phyloP scores from a whole-genome alignment of 1,284 basidiomycete genomes.

The Phellinidium pouzarii region DNA sequence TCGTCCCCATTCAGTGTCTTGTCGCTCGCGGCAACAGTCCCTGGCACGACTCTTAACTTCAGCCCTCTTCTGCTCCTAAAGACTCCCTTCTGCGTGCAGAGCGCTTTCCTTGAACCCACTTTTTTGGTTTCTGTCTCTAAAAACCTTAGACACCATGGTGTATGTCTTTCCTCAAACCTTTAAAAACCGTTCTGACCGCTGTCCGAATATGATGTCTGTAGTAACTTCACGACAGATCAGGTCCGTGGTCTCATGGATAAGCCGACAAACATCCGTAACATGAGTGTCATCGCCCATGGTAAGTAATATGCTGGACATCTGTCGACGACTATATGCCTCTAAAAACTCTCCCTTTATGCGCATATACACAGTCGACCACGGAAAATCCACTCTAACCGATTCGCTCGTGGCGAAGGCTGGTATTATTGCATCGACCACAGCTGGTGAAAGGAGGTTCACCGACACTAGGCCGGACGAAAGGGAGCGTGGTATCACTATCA shows the following conservation, averaged over 20 bases:
- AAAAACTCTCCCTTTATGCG: constrained; percentile 17
- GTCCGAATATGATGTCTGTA: constrained; percentile 28
- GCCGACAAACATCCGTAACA: constrained; percentile 94
- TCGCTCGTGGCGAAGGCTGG: constrained; percentile 99
- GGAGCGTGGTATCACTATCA: constrained; percentile 99
- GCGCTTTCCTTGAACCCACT: not conserved
- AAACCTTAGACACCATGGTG: constrained; percentile 62
- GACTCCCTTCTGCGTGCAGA: constrained; percentile 3
- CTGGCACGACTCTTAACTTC: constrained; percentile 4
- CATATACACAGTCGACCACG: constrained; percentile 82
- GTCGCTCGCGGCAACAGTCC: constrained; percentile 2
- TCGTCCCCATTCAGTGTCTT: not conserved
- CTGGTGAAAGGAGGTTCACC: constrained; percentile 96
- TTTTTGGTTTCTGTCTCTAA: constrained; percentile 12
- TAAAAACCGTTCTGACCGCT: constrained; percentile 1
- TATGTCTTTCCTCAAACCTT: constrained; percentile 38
- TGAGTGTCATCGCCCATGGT: constrained; percentile 97
- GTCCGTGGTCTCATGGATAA: constrained; percentile 87
- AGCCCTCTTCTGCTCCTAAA: not conserved
- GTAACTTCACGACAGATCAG: constrained; percentile 89
- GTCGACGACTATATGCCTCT: constrained; percentile 21
- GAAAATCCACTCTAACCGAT: constrained; percentile 99
- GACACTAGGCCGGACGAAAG: constrained; percentile 99
- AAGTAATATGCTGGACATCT: constrained; percentile 26
- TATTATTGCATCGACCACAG: constrained; percentile 95